Base-by-base conservation (phyloP, 202 grass and related monocot genomes). In the Schoenoplectus triqueter region DNA sequence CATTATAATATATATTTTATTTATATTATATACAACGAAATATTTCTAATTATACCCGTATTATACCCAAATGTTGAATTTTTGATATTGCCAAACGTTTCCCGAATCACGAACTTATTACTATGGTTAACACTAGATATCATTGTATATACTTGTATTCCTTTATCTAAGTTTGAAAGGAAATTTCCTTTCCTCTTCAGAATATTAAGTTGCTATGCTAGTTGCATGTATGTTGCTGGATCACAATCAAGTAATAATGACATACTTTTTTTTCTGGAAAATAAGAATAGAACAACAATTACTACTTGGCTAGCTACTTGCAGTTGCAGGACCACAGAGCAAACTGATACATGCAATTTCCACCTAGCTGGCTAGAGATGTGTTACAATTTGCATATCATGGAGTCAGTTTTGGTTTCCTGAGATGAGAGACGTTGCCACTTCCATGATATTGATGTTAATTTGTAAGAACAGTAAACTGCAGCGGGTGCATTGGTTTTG, bases 301-400 rank as follows among this genome's bases (percentile, higher is more conserved):
- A 59, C 61, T 83, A 83, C 31, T 31, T 31, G 31, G 31, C 31
- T 31, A 31, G 31, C 31, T 31, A 31, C 20, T 52, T 54, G 19
- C 66, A 83, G 64, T 7, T 49, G 48, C 64, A 71, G 48, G 44
- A 59, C 9, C 20, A 52, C 84, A 57, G 72, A 77, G 60, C 17
- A 79, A 79, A 65, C 71, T 64, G 45, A 13, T 79, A 51, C 73
- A 46, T 55, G 59, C 68, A 75, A 79, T 69, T 86, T 76, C 44
- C 46, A 80, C 63, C 73, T 47, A 76, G 49, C 31, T 31, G 31
- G 31, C 19, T 66, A 21, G 64, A 66, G 19, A 64, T 40, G 39
- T 41, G 72, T 20, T 67, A 57, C 72, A 3, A 31, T 7, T 83
- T 73, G 41, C 31, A 78, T 44, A 60, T 42, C 74, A 78, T 78